Base-by-base conservation (phyloP, 2,329 filamentous ascomycete species). In the Hypomyces rosellus region DNA sequence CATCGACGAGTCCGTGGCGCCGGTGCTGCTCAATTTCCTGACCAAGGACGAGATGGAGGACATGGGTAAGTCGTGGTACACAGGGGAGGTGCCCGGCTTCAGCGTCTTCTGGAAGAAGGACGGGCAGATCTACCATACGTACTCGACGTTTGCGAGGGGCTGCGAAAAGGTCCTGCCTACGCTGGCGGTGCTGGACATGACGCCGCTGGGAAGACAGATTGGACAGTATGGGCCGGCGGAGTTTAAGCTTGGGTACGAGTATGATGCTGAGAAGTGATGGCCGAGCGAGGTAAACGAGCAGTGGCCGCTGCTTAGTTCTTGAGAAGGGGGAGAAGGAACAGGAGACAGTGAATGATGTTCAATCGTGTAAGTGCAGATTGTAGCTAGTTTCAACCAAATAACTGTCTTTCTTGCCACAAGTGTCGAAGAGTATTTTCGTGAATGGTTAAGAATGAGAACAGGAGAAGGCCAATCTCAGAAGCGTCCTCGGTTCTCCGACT, bases 111-210 rank as follows among this genome's bases (percentile, higher is more conserved):
- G 61, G 36, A 65, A 61, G 49, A 57, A 63, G 9, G 61, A 57
- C 4, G 50, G 61, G 0, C 58, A 63, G 3, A 52, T 70, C 3
- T 71, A 65, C 49, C 66, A 72, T 55, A 70, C 66, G 2, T 72
- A 73, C 51, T 68, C 64, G 22, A 58, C 59, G 1, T 68, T 62
- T 57, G 57, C 55, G 5, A 59, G 66, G 25, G 68, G 67, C 13
- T 51, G 61, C 2, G 66, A 70, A 45, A 56, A 56, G 22, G 41
- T 68, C 2, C 50, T 68, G 41, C 53, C 57, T 2, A 68, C 63
- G 3, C 36, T 69, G 55, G 54, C 55, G 33, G 45, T 70, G 39
- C 56, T 68, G 16, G 68, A 67, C 48, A 52, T 68, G 51, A 69
- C 63, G 18, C 66, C 67, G 4, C 53, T 67, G 34, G 67, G 68